A percentile compares a stretch with the other conserved stretches of the same genome.
Evolutionary conservation across 1,284 basidiomycete genomes (phyloP).

Genomic region (Pulveroboletus sp.): DNA sequence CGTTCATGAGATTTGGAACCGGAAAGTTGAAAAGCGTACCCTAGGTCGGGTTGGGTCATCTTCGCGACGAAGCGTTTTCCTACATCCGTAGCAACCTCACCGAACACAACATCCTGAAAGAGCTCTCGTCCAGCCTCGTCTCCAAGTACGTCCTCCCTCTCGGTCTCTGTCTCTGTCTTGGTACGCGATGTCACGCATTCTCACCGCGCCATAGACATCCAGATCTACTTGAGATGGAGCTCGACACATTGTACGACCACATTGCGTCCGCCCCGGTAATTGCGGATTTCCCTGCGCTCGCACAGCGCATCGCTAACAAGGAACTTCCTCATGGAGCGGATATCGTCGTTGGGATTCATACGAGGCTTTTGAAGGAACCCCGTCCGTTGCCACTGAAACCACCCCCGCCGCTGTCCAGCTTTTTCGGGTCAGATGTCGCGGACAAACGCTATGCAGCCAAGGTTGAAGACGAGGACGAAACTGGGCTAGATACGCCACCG

Average conservation of each 20-base stretch:
- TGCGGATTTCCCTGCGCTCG: slow-evolving; percentile 18
- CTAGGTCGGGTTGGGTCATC: slow-evolving; percentile 19
- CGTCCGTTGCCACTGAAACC: background rate
- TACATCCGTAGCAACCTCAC: slow-evolving; percentile 23
- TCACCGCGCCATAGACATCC: slow-evolving; percentile 7
- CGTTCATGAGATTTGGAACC: no score
- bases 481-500: no score
- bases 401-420: no score
- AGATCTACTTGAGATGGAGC: slow-evolving; percentile 28
- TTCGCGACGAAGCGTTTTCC: slow-evolving; percentile 23
- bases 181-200: no score
- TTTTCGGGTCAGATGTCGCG: background rate
- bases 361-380: slow-evolving; percentile 18
- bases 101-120: slow-evolving; percentile 29
- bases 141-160: slow-evolving; percentile 21
- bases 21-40: background rate
- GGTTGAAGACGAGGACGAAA: background rate
- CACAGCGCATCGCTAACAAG: slow-evolving; percentile 22
- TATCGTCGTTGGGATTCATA: slow-evolving; percentile 26
- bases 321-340: slow-evolving; percentile 27
- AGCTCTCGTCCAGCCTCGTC: slow-evolving; percentile 25
- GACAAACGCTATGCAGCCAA: background rate
- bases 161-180: no score
- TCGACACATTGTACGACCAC: slow-evolving; percentile 23
- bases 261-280: slow-evolving; percentile 22